Conservation (phyloP, 306 rosid species). For the Quercus dentata region DNA sequence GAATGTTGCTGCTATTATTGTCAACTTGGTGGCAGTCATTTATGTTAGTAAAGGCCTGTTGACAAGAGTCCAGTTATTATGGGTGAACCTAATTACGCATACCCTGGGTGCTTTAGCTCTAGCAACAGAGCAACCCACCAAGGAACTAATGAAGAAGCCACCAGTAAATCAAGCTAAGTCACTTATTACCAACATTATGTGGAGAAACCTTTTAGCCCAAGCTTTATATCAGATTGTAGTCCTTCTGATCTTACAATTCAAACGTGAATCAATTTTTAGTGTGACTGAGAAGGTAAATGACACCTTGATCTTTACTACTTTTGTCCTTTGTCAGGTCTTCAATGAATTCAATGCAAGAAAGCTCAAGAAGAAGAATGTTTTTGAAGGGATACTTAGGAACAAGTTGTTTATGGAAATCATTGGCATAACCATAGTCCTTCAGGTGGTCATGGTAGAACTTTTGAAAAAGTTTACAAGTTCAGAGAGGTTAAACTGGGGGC, state of each 20-base stretch:
- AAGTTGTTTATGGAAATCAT: conserved; percentile 10
- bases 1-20: conserved; percentile 26
- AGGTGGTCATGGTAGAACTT: conserved; percentile 21
- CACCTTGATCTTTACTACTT: conserved; percentile 19
- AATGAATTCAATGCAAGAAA: conserved; percentile 27
- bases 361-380: conserved; percentile 25
- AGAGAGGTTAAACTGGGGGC: conserved; percentile 24
- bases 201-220: conserved; percentile 21
- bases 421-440: conserved; percentile 10
- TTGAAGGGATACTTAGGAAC: conserved; percentile 17
- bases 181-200: conserved; percentile 24
- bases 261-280: conserved; percentile 8
- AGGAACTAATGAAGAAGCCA: conserved; percentile 3
- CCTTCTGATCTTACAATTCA: conserved; percentile 6
- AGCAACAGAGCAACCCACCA: conserved; percentile 20
- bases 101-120: conserved; percentile 37
- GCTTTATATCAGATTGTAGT: conserved; percentile 11
- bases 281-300: conserved; percentile 15
- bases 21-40: conserved; percentile 28
- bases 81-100: conserved; percentile 31
- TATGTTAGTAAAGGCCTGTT: conserved; percentile 19
- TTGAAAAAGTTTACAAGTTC: conserved; percentile 21
- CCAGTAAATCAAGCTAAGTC: conserved; percentile 14
- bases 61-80: conserved; percentile 24
- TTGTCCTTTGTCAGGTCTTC: conserved; percentile 20